A percentile compares a stretch with the other conserved stretches of the same genome.
These are phyloP conservation scores for Gardenia jasminoides DNA, from an alignment of 257 asterid genomes.

Conservation along the genomic window DNA sequence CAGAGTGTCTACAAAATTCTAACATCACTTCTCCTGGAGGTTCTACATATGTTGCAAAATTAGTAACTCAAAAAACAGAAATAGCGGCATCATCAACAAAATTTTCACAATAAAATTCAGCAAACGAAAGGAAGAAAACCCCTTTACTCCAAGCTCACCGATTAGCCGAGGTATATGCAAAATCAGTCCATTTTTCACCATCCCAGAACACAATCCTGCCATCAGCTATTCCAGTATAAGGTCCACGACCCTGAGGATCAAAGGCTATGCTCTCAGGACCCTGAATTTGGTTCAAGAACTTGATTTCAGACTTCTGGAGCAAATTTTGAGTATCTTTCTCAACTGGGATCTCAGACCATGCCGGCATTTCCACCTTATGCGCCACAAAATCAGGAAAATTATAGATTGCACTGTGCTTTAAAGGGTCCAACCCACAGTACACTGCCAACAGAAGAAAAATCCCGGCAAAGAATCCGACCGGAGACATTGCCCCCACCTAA, in stretches of 20 bases:
- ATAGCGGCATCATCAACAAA: background rate
- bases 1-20: background rate
- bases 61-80: background rate
- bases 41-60: background rate
- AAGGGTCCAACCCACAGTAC: slow-evolving; percentile 91
- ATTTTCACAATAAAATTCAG: background rate
- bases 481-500: slow-evolving; percentile 36
- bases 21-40: background rate
- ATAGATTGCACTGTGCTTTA: slow-evolving; percentile 58
- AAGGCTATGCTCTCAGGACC: slow-evolving; percentile 93
- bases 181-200: slow-evolving; percentile 70
- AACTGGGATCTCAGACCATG: slow-evolving; percentile 65
- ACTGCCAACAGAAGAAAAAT: slow-evolving; percentile 54
- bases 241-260: slow-evolving; percentile 86
- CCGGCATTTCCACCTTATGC: slow-evolving; percentile 61
- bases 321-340: slow-evolving; percentile 53
- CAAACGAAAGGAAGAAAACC: background rate
- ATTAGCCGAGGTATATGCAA: slow-evolving; percentile 86
- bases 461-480: slow-evolving; percentile 41
- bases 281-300: slow-evolving; percentile 68
- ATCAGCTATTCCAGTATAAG: slow-evolving; percentile 91
- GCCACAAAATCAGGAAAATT: slow-evolving; percentile 66
- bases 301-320: slow-evolving; percentile 81
- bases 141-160: slow-evolving; percentile 38
- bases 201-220: slow-evolving; percentile 88